Evolutionary conservation across 768 basidiomycete species (phyloP), one percentile per base, ranked within the genome.

Genomic region (Tylopilus plumbeoviolaceoides): DNA sequence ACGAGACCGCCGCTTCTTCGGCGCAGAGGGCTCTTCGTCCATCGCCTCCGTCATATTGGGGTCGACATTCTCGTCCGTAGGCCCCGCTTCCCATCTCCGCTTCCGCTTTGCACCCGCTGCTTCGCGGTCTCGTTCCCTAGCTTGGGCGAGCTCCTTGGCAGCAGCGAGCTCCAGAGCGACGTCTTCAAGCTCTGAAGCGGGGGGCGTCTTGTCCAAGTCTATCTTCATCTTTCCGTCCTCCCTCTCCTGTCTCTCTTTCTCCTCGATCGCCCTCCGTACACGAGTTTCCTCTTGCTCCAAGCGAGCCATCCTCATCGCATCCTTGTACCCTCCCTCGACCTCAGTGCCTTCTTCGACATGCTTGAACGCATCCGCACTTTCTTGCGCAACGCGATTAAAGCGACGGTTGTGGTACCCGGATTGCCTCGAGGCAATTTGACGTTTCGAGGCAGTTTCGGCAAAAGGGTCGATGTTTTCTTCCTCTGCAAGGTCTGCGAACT

Each of bases 401-500:
- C 94, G 83, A 53, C 94, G 83, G 64, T 88, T 85, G 68, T 98
- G 95, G 66, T 98, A 99, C 67, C 97, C 95, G 47, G 85, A 89
- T 74, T 98, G 92, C 47, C 95, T 82, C 36, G 89, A 78, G 21
- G 95, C 91, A 66, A 98, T 91, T 76, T 98, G 95, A 54, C 91
- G 89, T 64, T 90, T 86, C 50, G 86, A 88, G 46, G 94, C 90
- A 12, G 92, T 95, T 73, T 95, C 93, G 47, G 90, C 91, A 64
- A 92, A 92, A 20, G 90, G 91, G 68, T 95, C 91, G 64, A 89
- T 70, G 71, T 95, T 80, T 64, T 98, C 95, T 65, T 94, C 92
- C 63, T 98, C 95, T 15, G 91, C 93, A 67, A 95, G 81, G 51
- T 93, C 86, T 27, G 87, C 88, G 59, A 98, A 97, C 72, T 98